Evolutionary conservation across 345 rosid species (phyloP).

Genomic region (Salix koriyanagi): DNA sequence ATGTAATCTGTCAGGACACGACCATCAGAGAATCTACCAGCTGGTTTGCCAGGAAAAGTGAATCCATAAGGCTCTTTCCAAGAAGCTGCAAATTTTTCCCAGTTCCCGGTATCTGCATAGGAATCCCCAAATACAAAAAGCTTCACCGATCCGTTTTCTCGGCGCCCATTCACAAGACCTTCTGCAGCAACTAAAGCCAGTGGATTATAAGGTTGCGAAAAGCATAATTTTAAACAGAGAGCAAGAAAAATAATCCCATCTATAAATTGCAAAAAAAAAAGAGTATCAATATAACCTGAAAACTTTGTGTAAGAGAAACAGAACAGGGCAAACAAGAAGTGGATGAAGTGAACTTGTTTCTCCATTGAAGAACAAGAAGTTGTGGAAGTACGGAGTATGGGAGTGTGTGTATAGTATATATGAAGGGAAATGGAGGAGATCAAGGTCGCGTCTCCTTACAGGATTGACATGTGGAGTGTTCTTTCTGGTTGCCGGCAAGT

Average conservation of each 20-base stretch:
- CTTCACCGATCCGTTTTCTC: conserved; percentile 3
- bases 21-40: conserved; percentile 63
- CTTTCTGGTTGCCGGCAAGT: no score
- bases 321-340: neutral
- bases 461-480: no score
- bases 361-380: neutral
- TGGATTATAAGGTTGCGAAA: neutral
- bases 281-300: neutral
- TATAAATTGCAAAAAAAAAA: neutral
- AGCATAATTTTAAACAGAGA: neutral
- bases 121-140: conserved; percentile 76
- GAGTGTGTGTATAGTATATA: neutral
- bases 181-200: neutral
- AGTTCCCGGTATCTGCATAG: conserved; percentile 65
- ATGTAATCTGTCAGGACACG: conserved; percentile 51
- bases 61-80: conserved; percentile 61
- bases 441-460: no score
- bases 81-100: conserved; percentile 24
- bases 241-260: neutral
- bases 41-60: conserved; percentile 60
- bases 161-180: neutral
- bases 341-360: neutral
- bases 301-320: neutral
- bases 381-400: neutral
- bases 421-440: no score